Conservation (phyloP, 371 early-diverging fungal species). For the Dichotomocladium elegans region DNA sequence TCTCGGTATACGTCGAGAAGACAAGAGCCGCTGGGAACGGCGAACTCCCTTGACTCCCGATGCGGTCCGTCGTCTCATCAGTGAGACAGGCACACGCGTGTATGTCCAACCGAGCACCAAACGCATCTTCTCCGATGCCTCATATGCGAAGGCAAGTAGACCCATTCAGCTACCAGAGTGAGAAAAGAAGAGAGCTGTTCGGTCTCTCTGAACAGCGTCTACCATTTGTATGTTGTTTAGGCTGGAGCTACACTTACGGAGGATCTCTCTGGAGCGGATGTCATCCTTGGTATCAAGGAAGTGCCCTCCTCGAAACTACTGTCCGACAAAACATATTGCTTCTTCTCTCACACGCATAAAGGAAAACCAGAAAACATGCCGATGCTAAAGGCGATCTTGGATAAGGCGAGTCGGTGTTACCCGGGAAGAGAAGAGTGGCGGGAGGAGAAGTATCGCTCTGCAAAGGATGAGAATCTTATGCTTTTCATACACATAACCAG, state of each 20-base stretch:
- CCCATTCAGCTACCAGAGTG: too few species aligned
- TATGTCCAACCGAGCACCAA: conserved; percentile 91
- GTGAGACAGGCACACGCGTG: conserved; percentile 78
- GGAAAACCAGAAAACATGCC: conserved; percentile 93
- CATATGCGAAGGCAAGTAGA: conserved; percentile 71
- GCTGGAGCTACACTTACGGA: conserved; percentile 89
- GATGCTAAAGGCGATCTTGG: conserved; percentile 80
- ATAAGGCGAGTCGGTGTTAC: conserved; percentile 58
- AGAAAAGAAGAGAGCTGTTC: too few species aligned
- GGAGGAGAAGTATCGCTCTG: neutral
- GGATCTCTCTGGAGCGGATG: conserved; percentile 84
- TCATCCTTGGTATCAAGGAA: conserved; percentile 96
- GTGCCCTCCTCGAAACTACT: conserved; percentile 83
- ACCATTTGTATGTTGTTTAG: too few species aligned
- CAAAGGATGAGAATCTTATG: conserved; percentile 1
- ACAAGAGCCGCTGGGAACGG: conserved; percentile 96
- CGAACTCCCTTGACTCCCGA: conserved; percentile 82
- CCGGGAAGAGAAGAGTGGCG: neutral
- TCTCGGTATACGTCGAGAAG: conserved; percentile 90
- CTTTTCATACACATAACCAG: conserved; percentile 38
- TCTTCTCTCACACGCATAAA: conserved; percentile 98
- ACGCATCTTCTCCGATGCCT: conserved; percentile 82
- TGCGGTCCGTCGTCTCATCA: conserved; percentile 72
- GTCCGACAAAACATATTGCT: conserved; percentile 85
- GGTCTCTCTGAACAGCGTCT: neutral